Evolutionary conservation across 352 stramenopile genomes (phyloP).

Genomic region (Pythium volutum): DNA sequence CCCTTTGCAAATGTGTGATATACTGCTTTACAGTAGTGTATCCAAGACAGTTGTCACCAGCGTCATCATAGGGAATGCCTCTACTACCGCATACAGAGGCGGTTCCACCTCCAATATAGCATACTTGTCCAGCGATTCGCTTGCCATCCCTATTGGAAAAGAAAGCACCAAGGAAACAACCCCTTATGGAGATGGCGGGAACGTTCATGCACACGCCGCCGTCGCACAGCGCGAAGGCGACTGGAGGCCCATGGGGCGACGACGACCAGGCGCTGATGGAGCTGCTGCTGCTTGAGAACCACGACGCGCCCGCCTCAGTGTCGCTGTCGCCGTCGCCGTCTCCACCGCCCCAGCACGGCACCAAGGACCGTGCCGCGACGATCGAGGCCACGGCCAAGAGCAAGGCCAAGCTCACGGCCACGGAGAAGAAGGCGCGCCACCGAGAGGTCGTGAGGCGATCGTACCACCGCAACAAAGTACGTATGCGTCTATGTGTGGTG

Average conservation of each 20-base stretch:
- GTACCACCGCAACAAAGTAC: conserved; percentile 73
- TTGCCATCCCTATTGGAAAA: neutral
- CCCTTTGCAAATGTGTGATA: too few species aligned
- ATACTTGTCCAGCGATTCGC: neutral
- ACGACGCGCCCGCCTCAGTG: neutral
- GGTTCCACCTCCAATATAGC: neutral
- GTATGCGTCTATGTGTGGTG: too few species aligned
- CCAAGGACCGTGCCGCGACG: neutral
- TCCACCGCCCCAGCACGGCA: neutral
- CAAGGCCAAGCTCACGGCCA: conserved; percentile 42
- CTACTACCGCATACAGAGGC: neutral
- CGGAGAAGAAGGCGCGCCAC: conserved; percentile 56
- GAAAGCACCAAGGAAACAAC: neutral
- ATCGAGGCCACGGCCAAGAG: conserved; percentile 29
- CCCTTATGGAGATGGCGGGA: conserved; percentile 3
- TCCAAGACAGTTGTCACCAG: neutral
- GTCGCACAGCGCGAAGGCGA: neutral
- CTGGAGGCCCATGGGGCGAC: conserved; percentile 18
- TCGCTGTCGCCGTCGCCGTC: neutral
- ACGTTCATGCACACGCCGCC: neutral
- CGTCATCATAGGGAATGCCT: neutral
- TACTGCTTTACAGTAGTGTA: neutral
- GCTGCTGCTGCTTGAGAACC: conserved; percentile 23
- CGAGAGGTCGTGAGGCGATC: conserved; percentile 72
- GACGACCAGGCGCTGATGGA: conserved; percentile 31